These are phyloP conservation scores for Lasiodiplodia gonubiensis DNA, from an alignment of 2,329 filamentous ascomycete genomes.

Conservation along the genomic window DNA sequence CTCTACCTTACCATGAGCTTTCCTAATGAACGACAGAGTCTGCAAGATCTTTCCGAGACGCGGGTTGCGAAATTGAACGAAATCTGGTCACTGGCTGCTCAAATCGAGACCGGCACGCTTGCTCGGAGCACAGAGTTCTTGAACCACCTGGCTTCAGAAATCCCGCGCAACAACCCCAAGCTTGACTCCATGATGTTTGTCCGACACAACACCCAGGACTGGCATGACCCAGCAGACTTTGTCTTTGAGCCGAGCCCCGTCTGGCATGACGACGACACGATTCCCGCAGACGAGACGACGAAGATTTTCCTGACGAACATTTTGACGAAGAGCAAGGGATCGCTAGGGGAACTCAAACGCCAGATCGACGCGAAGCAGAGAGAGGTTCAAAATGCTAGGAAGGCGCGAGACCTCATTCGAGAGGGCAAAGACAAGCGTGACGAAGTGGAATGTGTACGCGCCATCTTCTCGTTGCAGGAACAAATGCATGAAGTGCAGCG, in stretches of 20 bases:
- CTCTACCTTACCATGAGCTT: constrained; percentile 32
- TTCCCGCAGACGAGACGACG: constrained; percentile 84
- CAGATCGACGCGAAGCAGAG: constrained; percentile 85
- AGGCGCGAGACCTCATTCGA: constrained; percentile 74
- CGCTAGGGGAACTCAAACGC: constrained; percentile 77
- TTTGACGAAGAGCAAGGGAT: constrained; percentile 85
- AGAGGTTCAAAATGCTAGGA: constrained; percentile 81
- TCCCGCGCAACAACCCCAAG: constrained; percentile 83
- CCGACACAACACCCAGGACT: constrained; percentile 82
- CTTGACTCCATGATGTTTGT: constrained; percentile 99
- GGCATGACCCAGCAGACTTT: constrained; percentile 84
- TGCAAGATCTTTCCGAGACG: constrained; percentile 93
- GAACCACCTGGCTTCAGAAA: constrained; percentile 76
- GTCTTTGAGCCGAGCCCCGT: constrained; percentile 92
- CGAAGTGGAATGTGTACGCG: constrained; percentile 81
- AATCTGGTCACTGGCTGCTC: constrained; percentile 80
- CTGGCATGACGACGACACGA: constrained; percentile 90
- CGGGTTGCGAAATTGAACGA: constrained; percentile 82
- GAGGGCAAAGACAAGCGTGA: constrained; percentile 88
- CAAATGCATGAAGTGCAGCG: constrained; percentile 83
- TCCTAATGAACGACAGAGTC: constrained; percentile 45
- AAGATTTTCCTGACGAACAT: constrained; percentile 93
- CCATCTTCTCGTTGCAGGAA: constrained; percentile 85
- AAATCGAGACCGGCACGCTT: constrained; percentile 80
- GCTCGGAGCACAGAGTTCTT: constrained; percentile 74